Evolutionary conservation across 257 asterid genomes (phyloP).

Genomic region (Scutellaria galericulata): DNA sequence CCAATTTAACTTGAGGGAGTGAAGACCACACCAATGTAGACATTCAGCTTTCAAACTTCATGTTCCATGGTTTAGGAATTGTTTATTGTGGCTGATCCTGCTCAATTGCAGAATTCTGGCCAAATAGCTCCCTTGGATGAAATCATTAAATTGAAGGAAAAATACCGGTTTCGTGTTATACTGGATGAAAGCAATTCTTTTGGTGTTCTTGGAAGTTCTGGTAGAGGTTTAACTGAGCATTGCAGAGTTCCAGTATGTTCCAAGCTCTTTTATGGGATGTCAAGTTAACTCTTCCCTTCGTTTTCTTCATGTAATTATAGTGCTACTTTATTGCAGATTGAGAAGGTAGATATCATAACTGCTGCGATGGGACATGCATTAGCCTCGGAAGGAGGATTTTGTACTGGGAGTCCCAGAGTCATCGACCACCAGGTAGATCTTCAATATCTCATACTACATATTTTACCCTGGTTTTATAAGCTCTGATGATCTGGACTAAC

Average conservation of each 20-base stretch:
- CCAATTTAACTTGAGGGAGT: not conserved
- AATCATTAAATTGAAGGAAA: conserved; percentile 75
- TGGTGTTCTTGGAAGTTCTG: conserved; percentile 83
- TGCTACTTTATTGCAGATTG: conserved; percentile 51
- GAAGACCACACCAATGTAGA: not conserved
- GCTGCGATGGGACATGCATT: conserved; percentile 90
- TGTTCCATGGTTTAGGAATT: not conserved
- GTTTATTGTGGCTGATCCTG: conserved; percentile 20
- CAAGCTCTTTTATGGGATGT: conserved; percentile 9
- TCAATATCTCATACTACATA: not conserved
- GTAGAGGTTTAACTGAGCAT: conserved; percentile 83
- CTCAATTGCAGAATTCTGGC: conserved; percentile 74
- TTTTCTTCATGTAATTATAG: conserved; percentile 15
- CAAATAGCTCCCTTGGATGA: conserved; percentile 81
- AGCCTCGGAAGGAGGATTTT: conserved; percentile 91
- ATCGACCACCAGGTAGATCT: conserved; percentile 75
- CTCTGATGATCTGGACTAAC: not conserved
- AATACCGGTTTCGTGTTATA: conserved; percentile 75
- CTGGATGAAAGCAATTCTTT: conserved; percentile 85
- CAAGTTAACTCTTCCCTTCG: conserved; percentile 10
- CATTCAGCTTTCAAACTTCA: not conserved
- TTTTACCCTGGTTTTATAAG: not conserved
- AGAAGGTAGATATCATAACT: conserved; percentile 76
- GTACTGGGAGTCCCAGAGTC: conserved; percentile 83
- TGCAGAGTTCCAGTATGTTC: conserved; percentile 66